These are phyloP conservation scores for Durio zibethinus DNA, from an alignment of 345 rosid species.

Conservation along the genomic window DNA sequence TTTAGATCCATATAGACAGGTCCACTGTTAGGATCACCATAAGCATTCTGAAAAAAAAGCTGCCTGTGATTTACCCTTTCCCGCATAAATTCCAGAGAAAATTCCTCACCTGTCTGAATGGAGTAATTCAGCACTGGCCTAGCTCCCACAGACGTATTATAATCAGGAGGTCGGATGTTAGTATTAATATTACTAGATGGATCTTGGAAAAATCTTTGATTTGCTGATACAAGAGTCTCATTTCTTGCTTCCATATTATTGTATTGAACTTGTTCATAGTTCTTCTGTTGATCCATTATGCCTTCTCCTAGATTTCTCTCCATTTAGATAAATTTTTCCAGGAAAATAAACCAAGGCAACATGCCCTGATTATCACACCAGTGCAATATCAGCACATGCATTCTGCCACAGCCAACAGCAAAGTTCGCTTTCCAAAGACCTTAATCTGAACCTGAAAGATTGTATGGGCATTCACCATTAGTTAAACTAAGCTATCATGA, in stretches of 20 bases:
- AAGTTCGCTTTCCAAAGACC: not conserved
- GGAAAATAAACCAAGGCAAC: constrained; percentile 19
- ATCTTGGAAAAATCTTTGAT: constrained; percentile 47
- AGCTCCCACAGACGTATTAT: constrained; percentile 38
- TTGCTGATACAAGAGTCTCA: constrained; percentile 44
- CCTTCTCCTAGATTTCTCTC: constrained; percentile 45
- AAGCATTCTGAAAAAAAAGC: constrained; percentile 35
- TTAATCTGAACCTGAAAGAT: constrained; percentile 16
- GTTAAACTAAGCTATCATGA: not conserved
- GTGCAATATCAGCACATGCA: constrained; percentile 27
- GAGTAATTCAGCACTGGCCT: constrained; percentile 67
- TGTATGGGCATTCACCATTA: not conserved
- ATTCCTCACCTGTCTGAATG: constrained; percentile 80
- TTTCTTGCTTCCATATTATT: constrained; percentile 39
- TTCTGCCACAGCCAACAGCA: constrained; percentile 12
- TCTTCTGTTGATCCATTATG: constrained; percentile 40
- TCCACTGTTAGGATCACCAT: constrained; percentile 37
- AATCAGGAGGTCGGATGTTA: constrained; percentile 47
- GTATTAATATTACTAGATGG: constrained; percentile 50
- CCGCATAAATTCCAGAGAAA: constrained; percentile 70
- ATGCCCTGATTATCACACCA: constrained; percentile 23
- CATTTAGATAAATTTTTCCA: constrained; percentile 30
- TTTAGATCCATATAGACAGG: constrained; percentile 51
- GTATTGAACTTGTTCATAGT: constrained; percentile 38
- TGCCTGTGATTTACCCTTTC: constrained; percentile 59